Conservation (phyloP, 345 rosid genomes). For the Syzygium oleosum region DNA sequence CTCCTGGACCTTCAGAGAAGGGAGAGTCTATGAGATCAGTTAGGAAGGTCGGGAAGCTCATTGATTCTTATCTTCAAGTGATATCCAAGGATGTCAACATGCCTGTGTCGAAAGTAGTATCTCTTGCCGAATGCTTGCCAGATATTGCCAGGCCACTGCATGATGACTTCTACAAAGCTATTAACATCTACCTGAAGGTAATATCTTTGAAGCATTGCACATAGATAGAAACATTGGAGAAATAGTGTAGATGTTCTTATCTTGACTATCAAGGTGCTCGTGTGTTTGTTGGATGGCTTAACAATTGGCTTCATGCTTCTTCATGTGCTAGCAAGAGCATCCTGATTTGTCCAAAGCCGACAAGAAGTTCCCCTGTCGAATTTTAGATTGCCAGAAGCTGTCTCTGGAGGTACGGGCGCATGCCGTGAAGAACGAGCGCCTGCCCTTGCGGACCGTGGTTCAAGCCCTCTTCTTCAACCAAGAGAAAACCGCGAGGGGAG, state of each 20-base stretch:
- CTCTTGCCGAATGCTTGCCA: constrained; percentile 73
- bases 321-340: constrained; percentile 52
- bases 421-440: constrained; percentile 87
- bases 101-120: constrained; percentile 44
- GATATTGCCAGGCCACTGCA: constrained; percentile 57
- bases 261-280: neutral
- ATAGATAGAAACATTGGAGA: neutral
- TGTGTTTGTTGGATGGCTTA: neutral
- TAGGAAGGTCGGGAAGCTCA: constrained; percentile 57
- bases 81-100: constrained; percentile 55
- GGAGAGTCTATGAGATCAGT: constrained; percentile 36
- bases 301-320: neutral
- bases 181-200: constrained; percentile 88
- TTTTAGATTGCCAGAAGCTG: constrained; percentile 88
- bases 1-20: constrained; percentile 33
- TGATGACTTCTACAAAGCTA: constrained; percentile 81
- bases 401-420: constrained; percentile 81
- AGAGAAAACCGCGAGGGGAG: constrained; percentile 29
- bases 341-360: constrained; percentile 78
- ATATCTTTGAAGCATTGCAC: neutral
- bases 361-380: constrained; percentile 67
- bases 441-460: constrained; percentile 90
- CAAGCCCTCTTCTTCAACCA: constrained; percentile 90
- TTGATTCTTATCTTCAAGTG: constrained; percentile 74
- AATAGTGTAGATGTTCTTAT: neutral